Base-by-base conservation (phyloP, 2,329 filamentous ascomycete species). In the Clarireedia paspali region DNA sequence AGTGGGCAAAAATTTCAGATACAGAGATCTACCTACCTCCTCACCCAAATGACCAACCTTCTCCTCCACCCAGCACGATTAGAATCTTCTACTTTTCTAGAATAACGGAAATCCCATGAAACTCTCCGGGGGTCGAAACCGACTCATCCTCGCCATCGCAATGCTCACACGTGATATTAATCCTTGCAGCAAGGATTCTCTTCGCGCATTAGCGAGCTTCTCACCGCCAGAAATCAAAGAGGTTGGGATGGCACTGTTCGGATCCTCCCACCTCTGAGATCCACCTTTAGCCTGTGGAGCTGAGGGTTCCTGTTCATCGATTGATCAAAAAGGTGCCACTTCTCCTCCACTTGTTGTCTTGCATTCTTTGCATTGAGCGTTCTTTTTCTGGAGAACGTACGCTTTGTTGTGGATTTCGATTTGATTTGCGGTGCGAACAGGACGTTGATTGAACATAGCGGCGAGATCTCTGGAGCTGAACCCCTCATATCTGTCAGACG, bases 371-470 rank as follows among this genome's bases (percentile, higher is more conserved):
- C 34, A 40, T 40, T 40, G 7, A 6, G 4, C 3, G 26, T 24
- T 47, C 30, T 34, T 48, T 46, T 48, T 45, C 42, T 39, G 34
- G 45, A 49, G 24, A 24, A 34, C n/a, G 26, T 20, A 27, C 17
- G 7, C 23, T 4, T 24, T 6, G 10, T 53, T 26, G 47, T 53
- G 38, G 38, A n/a, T 15, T 40, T 5, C 15, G 20, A 39, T 53
- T n/a, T 6, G n/a, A 49, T 49, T 34, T 12, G 36, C 46, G 20
- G 45, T 30, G 34, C n/a, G 52, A 24, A 49, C 45, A 36, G 52
- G n/a, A 48, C 52, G n/a, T 54, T 17, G 39, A 34, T 54, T 49
- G 52, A 23, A 54, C 52, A 54, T 15, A 54, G 52, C 52, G 45
- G 52, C n/a, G 24, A 40, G 10, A 44, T 44, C 40, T 30, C 23